These are phyloP conservation scores for Trichoderma brevicompactum DNA, from an alignment of 2,329 filamentous ascomycete genomes.

Conservation along the genomic window DNA sequence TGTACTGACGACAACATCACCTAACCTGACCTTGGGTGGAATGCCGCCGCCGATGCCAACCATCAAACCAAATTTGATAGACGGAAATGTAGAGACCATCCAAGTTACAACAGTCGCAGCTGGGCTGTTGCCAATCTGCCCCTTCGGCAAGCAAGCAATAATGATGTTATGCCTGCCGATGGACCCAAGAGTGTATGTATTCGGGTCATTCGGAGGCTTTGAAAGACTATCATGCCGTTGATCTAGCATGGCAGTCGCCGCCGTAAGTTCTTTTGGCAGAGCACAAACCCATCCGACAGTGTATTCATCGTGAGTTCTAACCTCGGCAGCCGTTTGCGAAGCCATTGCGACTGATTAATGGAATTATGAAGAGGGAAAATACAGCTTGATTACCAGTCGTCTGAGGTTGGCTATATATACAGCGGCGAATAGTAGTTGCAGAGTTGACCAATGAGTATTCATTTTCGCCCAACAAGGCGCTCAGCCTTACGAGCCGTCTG, in stretches of 20 bases:
- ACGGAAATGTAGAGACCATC: neutral
- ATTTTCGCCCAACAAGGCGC: neutral
- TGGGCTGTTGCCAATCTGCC: neutral
- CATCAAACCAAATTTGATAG: neutral
- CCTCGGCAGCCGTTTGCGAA: neutral
- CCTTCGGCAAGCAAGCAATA: neutral
- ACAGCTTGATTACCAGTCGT: neutral
- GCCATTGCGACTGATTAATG: neutral
- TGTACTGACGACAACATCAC: neutral
- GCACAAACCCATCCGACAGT: conserved; percentile 12
- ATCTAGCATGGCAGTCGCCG: conserved; percentile 7
- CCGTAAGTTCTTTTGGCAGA: neutral
- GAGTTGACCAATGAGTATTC: neutral
- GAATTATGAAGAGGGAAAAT: neutral
- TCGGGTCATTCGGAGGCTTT: neutral
- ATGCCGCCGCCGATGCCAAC: neutral
- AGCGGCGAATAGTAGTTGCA: neutral
- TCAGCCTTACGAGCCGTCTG: neutral
- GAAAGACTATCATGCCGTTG: neutral
- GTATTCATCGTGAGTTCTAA: neutral
- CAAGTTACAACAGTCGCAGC: neutral
- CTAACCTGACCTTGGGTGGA: neutral
- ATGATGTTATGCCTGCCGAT: conserved; percentile 1
- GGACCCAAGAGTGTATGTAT: conserved; percentile 6
- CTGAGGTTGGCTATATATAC: neutral